A percentile compares a stretch with the other conserved stretches of the same genome.
Conservation (phyloP, 1,284 basidiomycete genomes). For the Clitocybe nebularis region DNA sequence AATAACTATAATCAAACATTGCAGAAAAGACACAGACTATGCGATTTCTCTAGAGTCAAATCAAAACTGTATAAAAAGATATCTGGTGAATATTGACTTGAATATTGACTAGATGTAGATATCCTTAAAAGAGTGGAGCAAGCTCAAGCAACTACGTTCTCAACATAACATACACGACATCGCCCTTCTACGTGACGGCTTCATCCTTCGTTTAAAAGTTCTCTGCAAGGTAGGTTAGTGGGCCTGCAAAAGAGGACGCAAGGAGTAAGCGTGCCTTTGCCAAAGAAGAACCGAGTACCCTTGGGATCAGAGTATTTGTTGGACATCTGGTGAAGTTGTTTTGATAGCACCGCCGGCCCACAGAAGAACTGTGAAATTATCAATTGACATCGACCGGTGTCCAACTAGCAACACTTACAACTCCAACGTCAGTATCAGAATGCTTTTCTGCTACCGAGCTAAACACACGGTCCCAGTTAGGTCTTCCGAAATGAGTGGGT, state of each 20-base stretch:
- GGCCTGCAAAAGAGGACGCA: not conserved
- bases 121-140: slow-evolving; percentile 12
- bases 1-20: too few relatives aligned
- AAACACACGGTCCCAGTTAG: slow-evolving; percentile 90
- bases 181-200: not conserved
- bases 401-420: slow-evolving; percentile 41
- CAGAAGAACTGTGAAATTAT: slow-evolving; percentile 63
- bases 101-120: too few relatives aligned
- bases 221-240: slow-evolving; percentile 17
- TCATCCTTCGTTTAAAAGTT: slow-evolving; percentile 23
- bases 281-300: slow-evolving; percentile 85
- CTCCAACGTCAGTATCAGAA: slow-evolving; percentile 80
- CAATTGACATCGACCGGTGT: not conserved
- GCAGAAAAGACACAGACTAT: too few relatives aligned
- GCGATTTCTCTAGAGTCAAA: not conserved
- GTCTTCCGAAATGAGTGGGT: slow-evolving; percentile 90
- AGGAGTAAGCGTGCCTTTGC: slow-evolving; percentile 53
- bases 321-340: slow-evolving; percentile 67
- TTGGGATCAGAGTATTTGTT: slow-evolving; percentile 84
- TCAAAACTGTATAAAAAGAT: too few relatives aligned
- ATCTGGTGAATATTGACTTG: too few relatives aligned
- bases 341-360: slow-evolving; percentile 69
- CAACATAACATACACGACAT: not conserved
- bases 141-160: slow-evolving; percentile 10
- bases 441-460: slow-evolving; percentile 73